phyloP scores from a whole-genome alignment of 306 rosid species.

The Prunus armeniaca region DNA sequence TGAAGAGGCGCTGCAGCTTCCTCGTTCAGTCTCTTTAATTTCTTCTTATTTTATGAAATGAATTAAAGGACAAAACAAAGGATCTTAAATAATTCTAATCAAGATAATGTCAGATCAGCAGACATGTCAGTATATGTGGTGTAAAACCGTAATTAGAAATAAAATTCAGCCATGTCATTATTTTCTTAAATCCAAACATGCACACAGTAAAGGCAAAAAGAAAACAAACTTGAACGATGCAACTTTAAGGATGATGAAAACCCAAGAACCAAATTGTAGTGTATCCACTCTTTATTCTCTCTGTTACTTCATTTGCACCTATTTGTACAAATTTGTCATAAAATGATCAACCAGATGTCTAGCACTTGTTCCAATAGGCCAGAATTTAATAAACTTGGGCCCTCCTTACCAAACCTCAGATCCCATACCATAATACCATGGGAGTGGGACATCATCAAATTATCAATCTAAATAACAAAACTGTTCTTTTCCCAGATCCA shows the following conservation, averaged over 20 bases:
- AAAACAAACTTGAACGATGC: not conserved
- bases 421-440: not conserved
- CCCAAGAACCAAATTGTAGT: not conserved
- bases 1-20: not conserved
- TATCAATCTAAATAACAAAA: not conserved
- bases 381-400: not conserved
- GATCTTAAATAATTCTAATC: not conserved
- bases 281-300: not conserved
- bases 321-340: not conserved
- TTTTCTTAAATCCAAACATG: not conserved
- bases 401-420: slow-evolving; percentile 1
- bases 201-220: not conserved
- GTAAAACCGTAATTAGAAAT: not conserved
- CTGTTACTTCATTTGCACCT: not conserved
- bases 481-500: not conserved
- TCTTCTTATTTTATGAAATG: not conserved
- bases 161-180: not conserved
- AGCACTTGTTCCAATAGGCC: not conserved
- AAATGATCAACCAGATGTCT: not conserved
- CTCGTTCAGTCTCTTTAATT: not conserved
- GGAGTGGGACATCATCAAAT: not conserved
- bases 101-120: not conserved
- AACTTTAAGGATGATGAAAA: not conserved
- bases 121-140: not conserved
- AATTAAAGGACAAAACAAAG: not conserved